Percentiles rank a stretch among this genome's conserved stretches.
These are phyloP conservation scores for Zoysia matrella DNA, from an alignment of 202 grass and related monocot species.

Conservation along the genomic window DNA sequence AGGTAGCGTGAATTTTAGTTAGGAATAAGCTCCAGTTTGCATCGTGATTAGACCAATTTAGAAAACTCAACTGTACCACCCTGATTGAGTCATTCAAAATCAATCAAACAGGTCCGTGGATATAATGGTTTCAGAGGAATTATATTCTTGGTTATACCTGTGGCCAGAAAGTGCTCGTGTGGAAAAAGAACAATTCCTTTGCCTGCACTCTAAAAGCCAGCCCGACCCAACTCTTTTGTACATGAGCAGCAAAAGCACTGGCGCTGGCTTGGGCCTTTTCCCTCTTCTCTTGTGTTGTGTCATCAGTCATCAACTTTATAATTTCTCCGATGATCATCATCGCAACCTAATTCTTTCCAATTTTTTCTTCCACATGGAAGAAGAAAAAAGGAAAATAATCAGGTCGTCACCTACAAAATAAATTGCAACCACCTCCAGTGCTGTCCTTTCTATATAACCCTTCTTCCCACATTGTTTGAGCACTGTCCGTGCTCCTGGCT, in stretches of 20 bases:
- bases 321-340: conserved; percentile 26
- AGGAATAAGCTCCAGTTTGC: conserved; percentile 6
- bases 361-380: not conserved
- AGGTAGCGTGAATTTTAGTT: not conserved
- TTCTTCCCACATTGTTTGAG: not conserved
- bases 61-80: conserved; percentile 21
- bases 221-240: conserved; percentile 66
- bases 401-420: conserved; percentile 48
- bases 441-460: conserved; percentile 34
- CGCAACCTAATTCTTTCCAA: conserved; percentile 32
- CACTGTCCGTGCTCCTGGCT: conserved; percentile 6
- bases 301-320: not conserved
- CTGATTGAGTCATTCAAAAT: not conserved
- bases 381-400: conserved; percentile 25
- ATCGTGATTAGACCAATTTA: conserved; percentile 17
- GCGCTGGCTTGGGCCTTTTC: conserved; percentile 27
- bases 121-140: no score
- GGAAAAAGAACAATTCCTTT: conserved; percentile 57
- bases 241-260: conserved; percentile 54
- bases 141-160: not conserved
- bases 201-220: conserved; percentile 77
- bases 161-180: not conserved
- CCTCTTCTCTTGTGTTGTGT: not conserved
- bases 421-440: conserved; percentile 39
- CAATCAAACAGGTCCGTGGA: not conserved